phyloP scores from a whole-genome alignment of 495 filamentous ascomycete species.

The Penicillium samsonianum region DNA sequence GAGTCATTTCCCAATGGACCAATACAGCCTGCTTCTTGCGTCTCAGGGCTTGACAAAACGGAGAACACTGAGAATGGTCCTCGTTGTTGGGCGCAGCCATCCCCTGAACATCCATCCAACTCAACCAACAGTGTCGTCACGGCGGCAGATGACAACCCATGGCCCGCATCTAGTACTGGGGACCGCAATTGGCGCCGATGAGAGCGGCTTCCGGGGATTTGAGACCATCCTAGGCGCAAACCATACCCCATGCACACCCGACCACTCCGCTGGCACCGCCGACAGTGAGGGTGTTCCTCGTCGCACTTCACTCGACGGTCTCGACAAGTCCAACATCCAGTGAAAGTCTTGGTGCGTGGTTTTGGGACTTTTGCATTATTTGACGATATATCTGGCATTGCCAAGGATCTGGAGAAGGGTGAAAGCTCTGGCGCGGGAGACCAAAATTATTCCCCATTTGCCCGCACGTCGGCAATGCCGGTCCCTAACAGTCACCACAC shows the following conservation, averaged over 20 bases:
- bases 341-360: conserved; percentile 31
- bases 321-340: conserved; percentile 36
- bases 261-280: conserved; percentile 40
- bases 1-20: too few relatives aligned
- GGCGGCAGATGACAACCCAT: conserved; percentile 21
- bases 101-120: conserved; percentile 22
- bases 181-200: conserved; percentile 23
- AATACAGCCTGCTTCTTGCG: not conserved
- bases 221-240: conserved; percentile 30
- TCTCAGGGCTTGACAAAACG: conserved; percentile 5
- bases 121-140: conserved; percentile 25
- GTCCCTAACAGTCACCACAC: conserved; percentile 9
- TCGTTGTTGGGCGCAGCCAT: conserved; percentile 22
- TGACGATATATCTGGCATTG: conserved; percentile 21
- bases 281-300: conserved; percentile 41
- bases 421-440: conserved; percentile 2
- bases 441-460: conserved; percentile 15
- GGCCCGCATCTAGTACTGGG: conserved; percentile 6
- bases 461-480: conserved; percentile 22
- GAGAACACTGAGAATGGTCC: conserved; percentile 33
- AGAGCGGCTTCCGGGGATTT: conserved; percentile 20
- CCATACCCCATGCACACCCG: conserved; percentile 46
- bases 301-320: conserved; percentile 48
- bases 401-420: conserved; percentile 17
- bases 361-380: conserved; percentile 20